Evolutionary conservation across 495 filamentous ascomycete species (phyloP).

Genomic region (Aspergillus mulundensis): DNA sequence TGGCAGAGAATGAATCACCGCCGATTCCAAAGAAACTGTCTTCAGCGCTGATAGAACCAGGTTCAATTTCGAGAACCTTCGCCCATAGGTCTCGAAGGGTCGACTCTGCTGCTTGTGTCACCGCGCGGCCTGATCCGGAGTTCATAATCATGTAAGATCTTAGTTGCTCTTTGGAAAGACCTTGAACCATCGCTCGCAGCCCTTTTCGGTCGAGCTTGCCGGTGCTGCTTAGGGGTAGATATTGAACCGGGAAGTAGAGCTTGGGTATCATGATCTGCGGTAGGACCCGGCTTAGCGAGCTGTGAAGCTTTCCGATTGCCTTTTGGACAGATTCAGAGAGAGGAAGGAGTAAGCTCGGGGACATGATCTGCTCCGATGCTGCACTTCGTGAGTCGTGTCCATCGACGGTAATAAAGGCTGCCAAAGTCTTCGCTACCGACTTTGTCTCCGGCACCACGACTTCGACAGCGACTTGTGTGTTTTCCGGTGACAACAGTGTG

Average conservation of each 20-base stretch:
- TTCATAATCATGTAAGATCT: conserved; percentile 39
- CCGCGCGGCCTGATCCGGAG: conserved; percentile 20
- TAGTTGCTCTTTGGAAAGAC: conserved; percentile 36
- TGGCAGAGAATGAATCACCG: conserved; percentile 54
- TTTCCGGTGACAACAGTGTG: conserved; percentile 24
- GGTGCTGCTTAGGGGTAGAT: conserved; percentile 53
- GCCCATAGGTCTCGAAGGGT: conserved; percentile 27
- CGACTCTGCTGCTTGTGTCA: conserved; percentile 27
- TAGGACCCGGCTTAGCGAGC: conserved; percentile 30
- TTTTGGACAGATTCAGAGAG: conserved; percentile 29
- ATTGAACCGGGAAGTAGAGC: conserved; percentile 54
- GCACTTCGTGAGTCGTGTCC: conserved; percentile 10
- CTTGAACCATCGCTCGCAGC: conserved; percentile 40
- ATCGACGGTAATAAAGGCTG: conserved; percentile 39
- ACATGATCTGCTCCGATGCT: conserved; percentile 14
- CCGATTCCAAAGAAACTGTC: conserved; percentile 53
- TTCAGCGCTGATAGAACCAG: conserved; percentile 36
- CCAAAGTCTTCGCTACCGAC: conserved; percentile 36
- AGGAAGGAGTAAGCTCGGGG: conserved; percentile 26
- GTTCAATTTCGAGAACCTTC: conserved; percentile 35
- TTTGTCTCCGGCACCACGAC: conserved; percentile 35
- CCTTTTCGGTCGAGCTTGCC: conserved; percentile 60
- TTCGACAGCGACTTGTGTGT: conserved; percentile 41
- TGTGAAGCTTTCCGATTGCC: conserved; percentile 32
- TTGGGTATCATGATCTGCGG: conserved; percentile 60